These are phyloP conservation scores for Phytopythium ostracodes DNA, from an alignment of 352 stramenopile genomes.

Conservation along the genomic window DNA sequence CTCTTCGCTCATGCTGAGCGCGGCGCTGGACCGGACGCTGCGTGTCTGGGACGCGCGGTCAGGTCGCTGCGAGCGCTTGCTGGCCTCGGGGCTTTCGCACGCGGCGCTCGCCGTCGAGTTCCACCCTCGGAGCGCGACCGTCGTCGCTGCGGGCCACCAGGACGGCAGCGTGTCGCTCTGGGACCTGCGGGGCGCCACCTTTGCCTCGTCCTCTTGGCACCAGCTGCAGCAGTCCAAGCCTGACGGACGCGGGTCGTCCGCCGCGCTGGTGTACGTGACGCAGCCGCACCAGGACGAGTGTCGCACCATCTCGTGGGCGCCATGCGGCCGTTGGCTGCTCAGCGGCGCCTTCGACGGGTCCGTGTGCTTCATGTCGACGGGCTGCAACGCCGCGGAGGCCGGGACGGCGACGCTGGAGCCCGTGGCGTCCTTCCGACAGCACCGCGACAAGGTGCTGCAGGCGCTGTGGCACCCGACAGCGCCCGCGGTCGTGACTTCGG, in stretches of 20 bases:
- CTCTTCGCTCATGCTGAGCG: slow-evolving; percentile 25
- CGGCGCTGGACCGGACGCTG: slow-evolving; percentile 55
- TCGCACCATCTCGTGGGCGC: slow-evolving; percentile 55
- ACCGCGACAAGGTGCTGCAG: slow-evolving; percentile 67
- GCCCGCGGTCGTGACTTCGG: slow-evolving; percentile 54
- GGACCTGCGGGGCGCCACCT: slow-evolving; percentile 42
- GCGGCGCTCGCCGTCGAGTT: slow-evolving; percentile 43
- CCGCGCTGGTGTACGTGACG: slow-evolving; percentile 23
- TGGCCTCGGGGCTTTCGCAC: slow-evolving; percentile 24
- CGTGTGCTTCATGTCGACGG: slow-evolving; percentile 30
- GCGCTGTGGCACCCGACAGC: slow-evolving; percentile 52
- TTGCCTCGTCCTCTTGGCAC: slow-evolving; percentile 2
- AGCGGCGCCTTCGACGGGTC: slow-evolving; percentile 60
- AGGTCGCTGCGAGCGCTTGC: slow-evolving; percentile 41
- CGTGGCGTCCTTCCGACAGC: slow-evolving; percentile 50
- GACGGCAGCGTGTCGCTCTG: slow-evolving; percentile 59
- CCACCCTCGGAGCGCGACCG: slow-evolving; percentile 23
- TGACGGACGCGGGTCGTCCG: neutral
- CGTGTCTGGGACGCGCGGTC: slow-evolving; percentile 67
- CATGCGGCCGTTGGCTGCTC: slow-evolving; percentile 53
- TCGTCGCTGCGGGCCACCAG: slow-evolving; percentile 50
- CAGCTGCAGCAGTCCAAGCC: too few relatives aligned
- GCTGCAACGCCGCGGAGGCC: neutral
- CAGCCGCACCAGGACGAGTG: slow-evolving; percentile 54
- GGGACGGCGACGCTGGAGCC: slow-evolving; percentile 19